A percentile compares a stretch with the other conserved stretches of the same genome.
Conservation (phyloP, 768 basidiomycete species). For the Podaxis sp. region DNA sequence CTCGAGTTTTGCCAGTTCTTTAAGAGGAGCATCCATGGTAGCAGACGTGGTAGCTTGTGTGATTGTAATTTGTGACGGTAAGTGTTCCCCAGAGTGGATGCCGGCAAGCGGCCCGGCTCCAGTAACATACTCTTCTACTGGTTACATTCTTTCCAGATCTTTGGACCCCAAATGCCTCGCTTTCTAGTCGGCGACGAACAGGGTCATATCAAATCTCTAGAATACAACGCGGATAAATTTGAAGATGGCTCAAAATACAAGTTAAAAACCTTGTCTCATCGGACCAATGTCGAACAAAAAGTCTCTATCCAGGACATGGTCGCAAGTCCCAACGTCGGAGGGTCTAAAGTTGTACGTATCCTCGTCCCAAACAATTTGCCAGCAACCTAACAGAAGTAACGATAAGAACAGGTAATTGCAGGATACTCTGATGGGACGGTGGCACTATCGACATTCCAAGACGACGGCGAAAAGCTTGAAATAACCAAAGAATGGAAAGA, state of each 20-base stretch:
- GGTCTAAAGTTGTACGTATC: conserved; percentile 39
- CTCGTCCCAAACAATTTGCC: neutral
- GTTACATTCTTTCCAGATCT: neutral
- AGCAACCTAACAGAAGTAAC: conserved; percentile 17
- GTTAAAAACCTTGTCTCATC: conserved; percentile 31
- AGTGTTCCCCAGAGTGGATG: neutral
- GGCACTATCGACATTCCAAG: conserved; percentile 41
- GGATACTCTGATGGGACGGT: conserved; percentile 62
- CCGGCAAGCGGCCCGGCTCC: conserved; percentile 4
- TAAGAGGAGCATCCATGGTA: conserved; percentile 71
- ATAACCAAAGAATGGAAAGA: conserved; percentile 61
- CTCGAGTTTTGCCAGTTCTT: conserved; percentile 80
- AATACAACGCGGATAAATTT: conserved; percentile 33
- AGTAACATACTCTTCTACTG: neutral
- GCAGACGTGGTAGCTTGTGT: conserved; percentile 5
- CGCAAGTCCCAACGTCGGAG: conserved; percentile 25
- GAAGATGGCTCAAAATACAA: conserved; percentile 32
- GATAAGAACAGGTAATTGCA: conserved; percentile 63
- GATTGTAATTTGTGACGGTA: neutral
- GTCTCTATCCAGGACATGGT: conserved; percentile 35
- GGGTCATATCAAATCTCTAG: conserved; percentile 68
- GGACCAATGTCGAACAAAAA: conserved; percentile 14
- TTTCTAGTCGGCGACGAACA: conserved; percentile 80
- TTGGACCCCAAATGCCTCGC: conserved; percentile 48
- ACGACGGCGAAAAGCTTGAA: conserved; percentile 38